A percentile compares a stretch with the other conserved stretches of the same genome.
Evolutionary conservation across 257 asterid genomes (phyloP).

Genomic region (Ehretia macrophylla): DNA sequence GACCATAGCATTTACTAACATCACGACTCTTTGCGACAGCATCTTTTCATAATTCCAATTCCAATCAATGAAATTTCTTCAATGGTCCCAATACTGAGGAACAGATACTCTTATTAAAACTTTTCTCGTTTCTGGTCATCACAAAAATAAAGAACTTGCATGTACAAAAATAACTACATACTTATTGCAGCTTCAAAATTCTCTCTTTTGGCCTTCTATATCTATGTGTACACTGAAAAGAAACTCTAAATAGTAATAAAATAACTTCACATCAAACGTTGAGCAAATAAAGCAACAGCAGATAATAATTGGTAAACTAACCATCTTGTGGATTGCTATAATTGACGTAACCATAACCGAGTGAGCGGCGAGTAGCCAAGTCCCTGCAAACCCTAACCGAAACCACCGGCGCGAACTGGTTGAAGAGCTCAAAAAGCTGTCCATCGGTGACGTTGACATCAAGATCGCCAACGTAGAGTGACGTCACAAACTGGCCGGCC

Average conservation of each 20-base stretch:
- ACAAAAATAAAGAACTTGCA: no score
- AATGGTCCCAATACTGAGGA: no score
- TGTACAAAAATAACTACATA: no score
- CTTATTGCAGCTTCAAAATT: no score
- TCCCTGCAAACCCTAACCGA: slow-evolving; percentile 96
- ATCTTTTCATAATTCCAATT: no score
- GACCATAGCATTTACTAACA: no score
- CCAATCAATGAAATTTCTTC: no score
- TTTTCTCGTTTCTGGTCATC: no score
- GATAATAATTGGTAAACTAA: slow-evolving; percentile 2
- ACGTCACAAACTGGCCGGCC: slow-evolving; percentile 37
- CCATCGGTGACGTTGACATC: slow-evolving; percentile 72
- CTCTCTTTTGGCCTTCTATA: no score
- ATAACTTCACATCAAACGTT: neutral
- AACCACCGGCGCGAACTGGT: slow-evolving; percentile 80
- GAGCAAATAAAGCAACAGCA: neutral
- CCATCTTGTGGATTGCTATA: slow-evolving; percentile 76
- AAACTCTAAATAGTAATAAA: neutral
- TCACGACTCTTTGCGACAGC: no score
- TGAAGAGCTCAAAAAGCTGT: slow-evolving; percentile 82
- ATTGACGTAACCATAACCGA: slow-evolving; percentile 94
- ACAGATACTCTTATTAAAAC: no score
- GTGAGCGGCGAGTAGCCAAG: slow-evolving; percentile 61
- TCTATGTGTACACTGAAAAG: neutral
- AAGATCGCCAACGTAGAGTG: slow-evolving; percentile 90